Evolutionary conservation across 768 basidiomycete species (phyloP), one percentile per base, ranked within the genome.

Genomic region (Cytidiella melzeri): DNA sequence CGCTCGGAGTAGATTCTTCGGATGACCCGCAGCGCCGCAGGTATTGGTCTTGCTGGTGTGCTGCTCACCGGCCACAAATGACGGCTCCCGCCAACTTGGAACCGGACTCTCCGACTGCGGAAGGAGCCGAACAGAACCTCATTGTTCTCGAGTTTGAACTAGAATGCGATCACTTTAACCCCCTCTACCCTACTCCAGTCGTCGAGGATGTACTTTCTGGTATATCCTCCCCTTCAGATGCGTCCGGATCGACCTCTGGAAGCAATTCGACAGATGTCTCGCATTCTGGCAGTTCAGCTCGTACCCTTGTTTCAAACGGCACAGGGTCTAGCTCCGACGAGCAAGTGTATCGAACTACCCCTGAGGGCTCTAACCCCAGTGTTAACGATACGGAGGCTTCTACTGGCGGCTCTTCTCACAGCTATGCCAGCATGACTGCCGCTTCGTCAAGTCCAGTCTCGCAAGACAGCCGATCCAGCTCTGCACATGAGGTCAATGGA

Each of bases 101-200:
- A 12, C 13, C n/a, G 10, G 27, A 24, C 7, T 40, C 51, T 12
- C 20, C 24, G 10, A 21, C 40, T 19, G 30, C 51, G 1, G 51
- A 25, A 2, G 9, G 25, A n/a, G 61, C 48, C 2, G 49, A 45
- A 39, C 57, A 34, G 40, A 68, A 64, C 48, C 60, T 84, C 42
- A 76, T 89, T 54, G 71, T 89, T 21, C 73, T 91, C 64, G 89
- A 92, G 61, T 86, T 91, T 54, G 90, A 92, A 61, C 72, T 89
- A 20, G 87, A 89, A 60, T 65, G 69, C 25, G 89, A 91, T 61
- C 55, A 57, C 1, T 65, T 82, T 58, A 91, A 90, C 54, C 88
- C 89, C 0, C 65, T 89, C 3, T 84, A 84, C 60, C 80, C 80
- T 7, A 67, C 73, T 37, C 4, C 51, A 12, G 30, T 41, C 1